A percentile compares a stretch with the other conserved stretches of the same genome.
phyloP scores from a whole-genome alignment of 2,329 filamentous ascomycete genomes.

The Penicillium sp. region DNA sequence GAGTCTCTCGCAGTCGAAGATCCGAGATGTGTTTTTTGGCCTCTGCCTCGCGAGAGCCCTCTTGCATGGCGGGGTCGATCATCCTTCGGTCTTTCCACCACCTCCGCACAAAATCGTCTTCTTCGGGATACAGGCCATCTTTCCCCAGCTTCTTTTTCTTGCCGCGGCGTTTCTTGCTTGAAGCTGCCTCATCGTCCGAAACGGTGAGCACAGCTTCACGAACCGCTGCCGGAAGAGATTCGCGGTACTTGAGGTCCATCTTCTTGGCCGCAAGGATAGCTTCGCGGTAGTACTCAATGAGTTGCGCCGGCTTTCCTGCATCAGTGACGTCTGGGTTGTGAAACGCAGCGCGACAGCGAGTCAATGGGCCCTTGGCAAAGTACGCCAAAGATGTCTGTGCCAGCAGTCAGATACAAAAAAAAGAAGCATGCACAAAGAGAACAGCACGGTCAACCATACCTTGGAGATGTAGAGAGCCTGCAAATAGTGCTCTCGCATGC shows the following conservation, averaged over 20 bases:
- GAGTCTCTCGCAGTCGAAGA: slow-evolving; percentile 43
- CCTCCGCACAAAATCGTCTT: slow-evolving; percentile 37
- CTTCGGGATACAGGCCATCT: slow-evolving; percentile 43
- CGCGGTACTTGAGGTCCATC: slow-evolving; percentile 44
- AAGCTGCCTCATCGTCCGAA: slow-evolving; percentile 32
- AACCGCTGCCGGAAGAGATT: slow-evolving; percentile 38
- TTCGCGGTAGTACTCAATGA: slow-evolving; percentile 38
- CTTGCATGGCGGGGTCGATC: slow-evolving; percentile 13
- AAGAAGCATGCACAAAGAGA: background rate
- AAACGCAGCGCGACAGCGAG: slow-evolving; percentile 40
- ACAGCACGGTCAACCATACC: slow-evolving; percentile 18
- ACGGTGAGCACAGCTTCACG: slow-evolving; percentile 31
- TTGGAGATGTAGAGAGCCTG: slow-evolving; percentile 42
- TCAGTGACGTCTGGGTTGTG: slow-evolving; percentile 23
- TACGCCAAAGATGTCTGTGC: slow-evolving; percentile 45
- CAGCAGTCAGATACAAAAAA: slow-evolving; percentile 10
- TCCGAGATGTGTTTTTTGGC: slow-evolving; percentile 39
- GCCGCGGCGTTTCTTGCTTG: slow-evolving; percentile 27
- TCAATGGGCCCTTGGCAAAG: slow-evolving; percentile 47
- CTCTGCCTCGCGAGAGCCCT: slow-evolving; percentile 31
- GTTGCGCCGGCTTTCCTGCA: slow-evolving; percentile 19
- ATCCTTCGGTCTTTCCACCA: slow-evolving; percentile 43
- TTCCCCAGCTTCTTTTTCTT: slow-evolving; percentile 42
- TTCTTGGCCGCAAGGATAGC: slow-evolving; percentile 41
- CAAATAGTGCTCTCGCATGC: slow-evolving; percentile 37